Percentiles rank a stretch among this genome's conserved stretches.
Conservation (phyloP, 768 basidiomycete genomes). For the Tylopilus vinaceipallidus region DNA sequence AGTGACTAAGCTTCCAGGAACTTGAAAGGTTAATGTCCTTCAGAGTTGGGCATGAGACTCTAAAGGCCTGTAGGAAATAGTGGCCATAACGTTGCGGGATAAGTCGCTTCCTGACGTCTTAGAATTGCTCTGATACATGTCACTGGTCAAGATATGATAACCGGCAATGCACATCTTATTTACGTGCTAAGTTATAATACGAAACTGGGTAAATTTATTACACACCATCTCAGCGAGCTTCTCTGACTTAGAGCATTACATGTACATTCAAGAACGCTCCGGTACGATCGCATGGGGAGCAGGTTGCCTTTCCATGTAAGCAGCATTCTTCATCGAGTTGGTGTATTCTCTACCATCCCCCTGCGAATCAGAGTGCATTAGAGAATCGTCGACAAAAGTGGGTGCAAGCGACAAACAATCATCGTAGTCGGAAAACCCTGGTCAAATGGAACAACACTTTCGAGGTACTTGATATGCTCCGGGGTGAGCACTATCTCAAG, state of each 20-base stretch:
- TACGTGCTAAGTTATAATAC: no score
- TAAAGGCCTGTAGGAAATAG: no score
- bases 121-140: no score
- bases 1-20: no score
- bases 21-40: no score
- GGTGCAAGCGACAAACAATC: constrained; percentile 32
- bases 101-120: no score
- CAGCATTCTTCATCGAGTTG: constrained; percentile 13
- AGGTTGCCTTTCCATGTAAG: constrained; percentile 26
- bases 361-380: constrained; percentile 7
- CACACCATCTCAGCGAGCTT: no score
- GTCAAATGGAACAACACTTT: constrained; percentile 36
- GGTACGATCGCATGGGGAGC: constrained; percentile 4
- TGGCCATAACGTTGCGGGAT: no score
- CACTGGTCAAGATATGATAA: no score
- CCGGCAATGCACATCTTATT: no score
- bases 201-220: no score
- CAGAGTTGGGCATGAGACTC: no score
- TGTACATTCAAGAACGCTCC: constrained; percentile 4
- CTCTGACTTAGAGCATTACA: background rate
- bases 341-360: constrained; percentile 27
- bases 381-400: background rate
- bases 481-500: constrained; percentile 38
- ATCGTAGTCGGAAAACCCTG: constrained; percentile 37
- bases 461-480: constrained; percentile 40